phyloP scores from a whole-genome alignment of 106 monocot genomes.

The Dendrobium catenatum region DNA sequence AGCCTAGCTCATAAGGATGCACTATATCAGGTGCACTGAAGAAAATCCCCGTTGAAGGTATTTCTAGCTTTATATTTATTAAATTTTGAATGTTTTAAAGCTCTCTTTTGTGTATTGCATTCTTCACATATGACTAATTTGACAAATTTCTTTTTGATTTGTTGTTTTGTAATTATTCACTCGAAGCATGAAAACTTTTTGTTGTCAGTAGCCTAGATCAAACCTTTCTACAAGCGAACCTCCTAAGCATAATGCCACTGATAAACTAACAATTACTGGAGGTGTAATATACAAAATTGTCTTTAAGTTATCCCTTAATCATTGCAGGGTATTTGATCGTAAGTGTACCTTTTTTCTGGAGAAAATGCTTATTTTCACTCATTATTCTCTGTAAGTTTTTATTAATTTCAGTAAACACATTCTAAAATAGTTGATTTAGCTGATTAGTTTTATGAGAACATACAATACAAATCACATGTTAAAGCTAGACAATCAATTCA shows the following conservation, averaged over 20 bases:
- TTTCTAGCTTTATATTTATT: neutral
- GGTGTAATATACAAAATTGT: conserved; percentile 29
- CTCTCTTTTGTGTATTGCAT: neutral
- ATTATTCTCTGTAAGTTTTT: neutral
- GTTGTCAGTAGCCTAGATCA: conserved; percentile 59
- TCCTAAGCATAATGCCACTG: conserved; percentile 43
- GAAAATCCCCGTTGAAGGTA: conserved; percentile 61
- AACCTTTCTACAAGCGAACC: conserved; percentile 70
- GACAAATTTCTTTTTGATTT: conserved; percentile 2
- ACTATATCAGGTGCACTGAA: conserved; percentile 8
- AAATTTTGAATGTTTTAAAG: neutral
- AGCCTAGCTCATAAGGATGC: no score
- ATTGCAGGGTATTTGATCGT: neutral
- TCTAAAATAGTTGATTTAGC: no score
- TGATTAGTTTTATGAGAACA: no score
- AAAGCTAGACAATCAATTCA: no score
- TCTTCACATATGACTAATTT: neutral
- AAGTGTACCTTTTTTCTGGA: neutral
- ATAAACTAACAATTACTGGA: conserved; percentile 43
- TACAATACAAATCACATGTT: no score
- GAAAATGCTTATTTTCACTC: neutral
- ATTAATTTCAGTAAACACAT: neutral
- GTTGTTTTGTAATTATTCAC: neutral
- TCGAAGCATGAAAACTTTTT: conserved; percentile 80
- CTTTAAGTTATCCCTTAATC: neutral